Evolutionary conservation across 192 early-diverging fungal species (phyloP).

Genomic region (Backusella macrospora): DNA sequence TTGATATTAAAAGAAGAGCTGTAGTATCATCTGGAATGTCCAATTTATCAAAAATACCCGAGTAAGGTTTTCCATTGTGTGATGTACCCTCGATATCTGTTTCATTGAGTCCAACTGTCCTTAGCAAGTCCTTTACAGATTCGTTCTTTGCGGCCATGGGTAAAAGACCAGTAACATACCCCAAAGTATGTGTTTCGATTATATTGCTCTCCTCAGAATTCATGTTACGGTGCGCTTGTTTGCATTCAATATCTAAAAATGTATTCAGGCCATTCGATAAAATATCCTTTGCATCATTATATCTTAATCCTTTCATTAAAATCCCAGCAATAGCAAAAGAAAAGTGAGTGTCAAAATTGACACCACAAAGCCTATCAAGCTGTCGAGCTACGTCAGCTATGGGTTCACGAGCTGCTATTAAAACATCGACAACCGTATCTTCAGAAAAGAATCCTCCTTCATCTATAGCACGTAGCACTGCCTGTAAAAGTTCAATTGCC

Average conservation of each 20-base stretch:
- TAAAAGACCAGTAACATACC: conserved; percentile 78
- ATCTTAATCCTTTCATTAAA: conserved; percentile 80
- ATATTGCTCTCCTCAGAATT: conserved; percentile 32
- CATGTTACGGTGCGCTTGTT: conserved; percentile 37
- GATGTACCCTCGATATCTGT: conserved; percentile 45
- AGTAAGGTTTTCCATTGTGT: conserved; percentile 50
- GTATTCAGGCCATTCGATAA: conserved; percentile 67
- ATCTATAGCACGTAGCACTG: conserved; percentile 75
- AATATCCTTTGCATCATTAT: conserved; percentile 68
- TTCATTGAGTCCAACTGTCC: conserved; percentile 48
- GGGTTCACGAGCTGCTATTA: conserved; percentile 68
- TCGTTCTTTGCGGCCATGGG: conserved; percentile 70
- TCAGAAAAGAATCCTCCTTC: conserved; percentile 61
- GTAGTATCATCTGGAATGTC: conserved; percentile 66
- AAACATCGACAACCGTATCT: conserved; percentile 63
- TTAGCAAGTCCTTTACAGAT: conserved; percentile 56
- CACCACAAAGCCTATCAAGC: conserved; percentile 69
- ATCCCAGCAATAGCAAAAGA: conserved; percentile 80
- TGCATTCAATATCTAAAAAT: conserved; percentile 70
- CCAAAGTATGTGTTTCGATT: conserved; percentile 56
- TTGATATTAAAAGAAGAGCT: conserved; percentile 61
- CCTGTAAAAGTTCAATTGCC: conserved; percentile 69
- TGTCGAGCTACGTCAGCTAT: conserved; percentile 68
- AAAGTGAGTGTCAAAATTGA: conserved; percentile 84
- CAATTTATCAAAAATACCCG: conserved; percentile 65